phyloP scores from a whole-genome alignment of 78 protist genomes.

The Dictyostelium citrinum region DNA sequence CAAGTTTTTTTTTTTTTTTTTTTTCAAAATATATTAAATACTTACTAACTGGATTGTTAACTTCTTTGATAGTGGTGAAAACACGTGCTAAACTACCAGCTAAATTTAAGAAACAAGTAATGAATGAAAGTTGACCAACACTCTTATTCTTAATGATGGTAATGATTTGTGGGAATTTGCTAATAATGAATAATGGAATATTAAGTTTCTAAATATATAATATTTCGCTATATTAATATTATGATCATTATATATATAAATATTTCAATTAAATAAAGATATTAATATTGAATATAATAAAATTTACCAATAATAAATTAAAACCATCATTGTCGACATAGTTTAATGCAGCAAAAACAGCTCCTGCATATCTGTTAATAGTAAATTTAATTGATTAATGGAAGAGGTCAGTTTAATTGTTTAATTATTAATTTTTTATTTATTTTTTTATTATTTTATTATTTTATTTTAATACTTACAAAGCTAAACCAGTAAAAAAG shows the following conservation, averaged over 20 bases:
- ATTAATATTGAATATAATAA: too few relatives aligned
- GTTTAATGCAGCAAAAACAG: neutral
- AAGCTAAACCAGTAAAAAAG: conserved; percentile 6
- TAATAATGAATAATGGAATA: conserved; percentile 23
- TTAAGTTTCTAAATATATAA: neutral
- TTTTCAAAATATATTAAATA: neutral
- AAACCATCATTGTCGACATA: neutral
- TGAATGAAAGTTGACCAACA: conserved; percentile 86
- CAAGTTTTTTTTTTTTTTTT: neutral
- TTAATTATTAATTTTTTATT: neutral
- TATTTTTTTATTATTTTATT: neutral
- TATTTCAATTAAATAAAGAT: too few relatives aligned
- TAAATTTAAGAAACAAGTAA: conserved; percentile 77
- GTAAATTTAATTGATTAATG: neutral
- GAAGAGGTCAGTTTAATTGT: too few relatives aligned
- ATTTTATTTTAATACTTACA: neutral
- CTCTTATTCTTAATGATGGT: conserved; percentile 19
- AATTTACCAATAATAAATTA: neutral
- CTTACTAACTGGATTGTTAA: conserved; percentile 43
- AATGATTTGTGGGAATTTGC: conserved; percentile 82
- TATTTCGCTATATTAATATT: neutral
- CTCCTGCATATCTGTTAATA: neutral
- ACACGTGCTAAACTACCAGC: conserved; percentile 89
- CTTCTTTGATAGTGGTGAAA: conserved; percentile 87
- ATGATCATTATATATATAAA: neutral